Percentiles rank a stretch among this genome's conserved stretches.
phyloP scores from a whole-genome alignment of 164 flowering plant species.

The Umbellularia californica region DNA sequence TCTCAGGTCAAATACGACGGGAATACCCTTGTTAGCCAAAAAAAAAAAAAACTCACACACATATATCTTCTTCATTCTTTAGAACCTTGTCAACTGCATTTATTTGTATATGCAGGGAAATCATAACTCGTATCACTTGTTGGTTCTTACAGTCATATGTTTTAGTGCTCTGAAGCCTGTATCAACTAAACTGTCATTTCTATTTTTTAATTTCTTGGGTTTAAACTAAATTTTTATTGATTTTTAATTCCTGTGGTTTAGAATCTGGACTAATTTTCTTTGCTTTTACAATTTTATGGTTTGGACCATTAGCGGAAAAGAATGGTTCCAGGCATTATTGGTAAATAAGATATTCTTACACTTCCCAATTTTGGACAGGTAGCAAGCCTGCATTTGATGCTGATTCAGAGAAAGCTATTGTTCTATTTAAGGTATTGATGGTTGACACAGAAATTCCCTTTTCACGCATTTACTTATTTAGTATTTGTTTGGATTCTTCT shows the following conservation, averaged over 20 bases:
- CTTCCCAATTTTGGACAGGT: slow-evolving; percentile 39
- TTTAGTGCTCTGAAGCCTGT: background rate
- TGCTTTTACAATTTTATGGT: too few relatives aligned
- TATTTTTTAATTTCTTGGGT: too few relatives aligned
- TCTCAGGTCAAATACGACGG: too few relatives aligned
- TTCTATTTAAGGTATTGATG: slow-evolving; percentile 63
- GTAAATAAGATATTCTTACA: background rate
- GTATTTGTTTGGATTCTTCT: background rate
- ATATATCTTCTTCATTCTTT: background rate
- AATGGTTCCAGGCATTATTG: background rate
- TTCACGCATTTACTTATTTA: background rate
- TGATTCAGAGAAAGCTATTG: slow-evolving; percentile 82
- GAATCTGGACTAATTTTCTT: background rate
- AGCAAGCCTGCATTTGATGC: slow-evolving; percentile 35
- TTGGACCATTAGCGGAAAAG: background rate
- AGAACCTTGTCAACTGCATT: background rate
- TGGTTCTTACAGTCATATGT: background rate
- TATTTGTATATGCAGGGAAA: background rate
- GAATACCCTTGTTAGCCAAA: too few relatives aligned
- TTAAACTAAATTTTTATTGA: background rate
- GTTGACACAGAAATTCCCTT: background rate
- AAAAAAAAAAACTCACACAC: too few relatives aligned
- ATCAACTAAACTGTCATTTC: background rate
- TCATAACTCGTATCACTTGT: background rate
- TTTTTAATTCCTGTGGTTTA: background rate